Percentiles rank a stretch among this genome's conserved stretches.
These are phyloP conservation scores for Cercospora sesami DNA, from an alignment of 2,329 filamentous ascomycete species.

Conservation along the genomic window DNA sequence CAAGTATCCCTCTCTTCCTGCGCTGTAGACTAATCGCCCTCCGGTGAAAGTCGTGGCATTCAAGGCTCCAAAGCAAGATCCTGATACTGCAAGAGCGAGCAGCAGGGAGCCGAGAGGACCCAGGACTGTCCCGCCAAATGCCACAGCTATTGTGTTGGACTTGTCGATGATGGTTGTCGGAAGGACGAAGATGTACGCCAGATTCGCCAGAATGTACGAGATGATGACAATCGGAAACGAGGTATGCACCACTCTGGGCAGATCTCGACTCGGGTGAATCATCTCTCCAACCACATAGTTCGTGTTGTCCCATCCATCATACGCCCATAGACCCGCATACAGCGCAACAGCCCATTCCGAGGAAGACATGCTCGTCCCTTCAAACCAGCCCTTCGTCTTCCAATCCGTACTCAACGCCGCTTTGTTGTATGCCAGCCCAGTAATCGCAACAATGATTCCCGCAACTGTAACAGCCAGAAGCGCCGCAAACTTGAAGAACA, in stretches of 20 bases:
- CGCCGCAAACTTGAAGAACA: constrained; percentile 95
- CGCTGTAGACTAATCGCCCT: constrained; percentile 87
- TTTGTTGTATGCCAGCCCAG: constrained; percentile 76
- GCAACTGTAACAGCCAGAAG: constrained; percentile 82
- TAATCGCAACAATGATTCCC: constrained; percentile 84
- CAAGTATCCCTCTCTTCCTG: constrained; percentile 92
- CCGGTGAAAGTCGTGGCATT: constrained; percentile 95
- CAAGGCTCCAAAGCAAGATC: constrained; percentile 89
- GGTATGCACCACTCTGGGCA: constrained; percentile 93
- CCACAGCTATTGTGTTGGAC: constrained; percentile 92
- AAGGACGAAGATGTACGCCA: constrained; percentile 92
- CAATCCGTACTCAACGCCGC: constrained; percentile 65
- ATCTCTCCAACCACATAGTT: constrained; percentile 99
- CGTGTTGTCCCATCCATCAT: constrained; percentile 98
- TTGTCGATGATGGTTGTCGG: constrained; percentile 77
- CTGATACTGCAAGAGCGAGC: constrained; percentile 83
- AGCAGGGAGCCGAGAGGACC: constrained; percentile 78
- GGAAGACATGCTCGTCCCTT: constrained; percentile 74
- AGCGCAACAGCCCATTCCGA: constrained; percentile 91
- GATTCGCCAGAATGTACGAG: constrained; percentile 85
- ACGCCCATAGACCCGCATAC: constrained; percentile 96
- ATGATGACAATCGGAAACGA: constrained; percentile 92
- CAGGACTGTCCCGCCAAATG: constrained; percentile 88
- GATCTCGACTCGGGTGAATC: constrained; percentile 82
- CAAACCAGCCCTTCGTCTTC: constrained; percentile 83